Percentiles rank a stretch among this genome's conserved stretches.
phyloP scores from a whole-genome alignment of 768 basidiomycete species.

The Lactarius akahatsu region DNA sequence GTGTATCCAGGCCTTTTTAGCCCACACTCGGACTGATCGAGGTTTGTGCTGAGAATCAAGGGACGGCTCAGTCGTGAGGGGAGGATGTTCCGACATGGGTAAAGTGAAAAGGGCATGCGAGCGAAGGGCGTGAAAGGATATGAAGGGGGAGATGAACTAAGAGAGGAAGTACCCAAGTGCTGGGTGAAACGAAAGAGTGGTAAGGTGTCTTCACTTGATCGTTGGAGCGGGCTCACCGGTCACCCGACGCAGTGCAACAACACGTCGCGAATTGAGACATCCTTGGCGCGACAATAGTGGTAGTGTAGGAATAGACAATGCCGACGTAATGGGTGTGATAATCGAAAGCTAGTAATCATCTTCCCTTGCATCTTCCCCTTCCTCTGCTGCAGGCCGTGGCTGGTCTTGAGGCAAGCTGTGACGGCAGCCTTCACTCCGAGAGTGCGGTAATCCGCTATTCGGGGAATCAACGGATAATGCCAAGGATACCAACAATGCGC shows the following conservation, averaged over 20 bases:
- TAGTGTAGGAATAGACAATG: neutral
- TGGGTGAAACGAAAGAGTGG: conserved; percentile 28
- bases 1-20: conserved; percentile 40
- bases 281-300: neutral
- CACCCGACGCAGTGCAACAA: neutral
- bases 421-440: neutral
- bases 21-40: conserved; percentile 3
- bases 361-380: neutral
- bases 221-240: neutral
- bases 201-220: conserved; percentile 2
- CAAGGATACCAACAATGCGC: too few relatives aligned
- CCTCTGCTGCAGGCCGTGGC: neutral
- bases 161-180: conserved; percentile 12
- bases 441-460: neutral
- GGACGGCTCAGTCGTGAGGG: conserved; percentile 7
- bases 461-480: neutral
- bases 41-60: neutral
- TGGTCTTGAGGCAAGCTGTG: neutral
- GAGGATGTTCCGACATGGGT: conserved; percentile 19
- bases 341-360: neutral
- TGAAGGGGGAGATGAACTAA: conserved; percentile 6
- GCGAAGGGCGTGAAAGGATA: conserved; percentile 4
- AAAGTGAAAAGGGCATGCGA: conserved; percentile 20
- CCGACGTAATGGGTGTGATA: neutral
- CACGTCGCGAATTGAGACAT: neutral